Evolutionary conservation across 331 rosid genomes (phyloP).

Genomic region (Dryas integrifolia): DNA sequence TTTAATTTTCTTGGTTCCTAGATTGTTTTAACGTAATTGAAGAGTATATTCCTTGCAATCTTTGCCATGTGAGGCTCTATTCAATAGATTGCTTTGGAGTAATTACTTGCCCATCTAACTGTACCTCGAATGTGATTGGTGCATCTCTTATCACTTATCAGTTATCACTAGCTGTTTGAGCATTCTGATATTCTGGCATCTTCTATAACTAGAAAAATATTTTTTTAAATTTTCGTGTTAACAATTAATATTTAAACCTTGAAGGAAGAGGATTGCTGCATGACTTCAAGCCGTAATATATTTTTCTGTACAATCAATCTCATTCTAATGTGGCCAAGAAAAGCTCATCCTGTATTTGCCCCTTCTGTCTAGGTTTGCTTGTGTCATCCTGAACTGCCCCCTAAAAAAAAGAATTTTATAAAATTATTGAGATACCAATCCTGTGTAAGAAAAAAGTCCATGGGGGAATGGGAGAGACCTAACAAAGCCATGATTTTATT

Average conservation of each 20-base stretch:
- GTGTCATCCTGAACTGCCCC: neutral
- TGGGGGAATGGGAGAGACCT: conserved; percentile 1
- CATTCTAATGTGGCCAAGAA: too few species aligned
- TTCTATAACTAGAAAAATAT: neutral
- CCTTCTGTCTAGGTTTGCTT: neutral
- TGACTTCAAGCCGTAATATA: neutral
- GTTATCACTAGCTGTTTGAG: neutral
- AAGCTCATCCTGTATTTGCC: neutral
- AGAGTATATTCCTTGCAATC: neutral
- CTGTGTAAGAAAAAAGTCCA: neutral
- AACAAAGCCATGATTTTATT: neutral
- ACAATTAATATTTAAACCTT: neutral
- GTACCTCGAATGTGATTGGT: neutral
- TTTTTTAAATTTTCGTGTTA: neutral
- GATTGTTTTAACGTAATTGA: neutral
- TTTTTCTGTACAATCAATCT: neutral
- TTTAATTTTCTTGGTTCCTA: neutral
- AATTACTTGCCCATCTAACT: neutral
- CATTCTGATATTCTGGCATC: neutral
- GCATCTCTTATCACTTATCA: neutral
- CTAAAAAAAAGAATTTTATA: neutral
- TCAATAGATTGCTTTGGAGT: neutral
- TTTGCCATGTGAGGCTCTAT: neutral
- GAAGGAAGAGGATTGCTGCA: neutral
- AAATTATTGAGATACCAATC: neutral